Evolutionary conservation across 805 yeast genomes (phyloP).

Genomic region (Danielozyma ontarioensis): DNA sequence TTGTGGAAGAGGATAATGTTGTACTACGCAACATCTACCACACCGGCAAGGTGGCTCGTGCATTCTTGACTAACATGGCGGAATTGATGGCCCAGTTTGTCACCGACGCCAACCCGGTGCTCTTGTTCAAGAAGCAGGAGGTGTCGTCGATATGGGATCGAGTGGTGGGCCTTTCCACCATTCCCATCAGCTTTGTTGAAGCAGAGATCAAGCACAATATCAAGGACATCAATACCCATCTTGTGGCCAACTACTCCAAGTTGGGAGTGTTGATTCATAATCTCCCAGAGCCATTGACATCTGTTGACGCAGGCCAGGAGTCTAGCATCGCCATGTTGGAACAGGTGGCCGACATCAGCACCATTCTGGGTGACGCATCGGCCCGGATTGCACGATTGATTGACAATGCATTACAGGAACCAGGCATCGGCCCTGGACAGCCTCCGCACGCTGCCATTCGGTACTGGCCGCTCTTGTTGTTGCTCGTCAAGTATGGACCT

Average conservation of each 20-base stretch:
- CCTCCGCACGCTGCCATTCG: constrained; percentile 14
- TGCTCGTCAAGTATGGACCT: constrained; percentile 50
- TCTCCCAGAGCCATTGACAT: constrained; percentile 5
- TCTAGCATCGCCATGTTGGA: neutral
- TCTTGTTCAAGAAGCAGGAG: neutral
- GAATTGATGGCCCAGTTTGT: constrained; percentile 1
- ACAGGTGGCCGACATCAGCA: neutral
- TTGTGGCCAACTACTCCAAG: constrained; percentile 16
- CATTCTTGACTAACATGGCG: neutral
- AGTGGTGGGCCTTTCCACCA: constrained; percentile 8
- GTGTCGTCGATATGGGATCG: constrained; percentile 11
- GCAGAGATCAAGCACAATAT: constrained; percentile 22
- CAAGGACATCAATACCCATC: constrained; percentile 12
- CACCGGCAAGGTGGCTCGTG: no score
- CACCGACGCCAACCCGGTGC: constrained; percentile 1
- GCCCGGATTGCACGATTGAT: neutral
- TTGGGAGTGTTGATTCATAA: constrained; percentile 22
- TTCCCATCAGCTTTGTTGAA: constrained; percentile 18
- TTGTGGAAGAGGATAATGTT: constrained; percentile 1
- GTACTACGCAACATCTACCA: no score
- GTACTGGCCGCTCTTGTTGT: constrained; percentile 61
- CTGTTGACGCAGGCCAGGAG: neutral
- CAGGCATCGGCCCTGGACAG: no score
- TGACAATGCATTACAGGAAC: neutral
- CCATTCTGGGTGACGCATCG: neutral